phyloP scores from a whole-genome alignment of 176 grass and related monocot species.

The Oryza meyeriana region DNA sequence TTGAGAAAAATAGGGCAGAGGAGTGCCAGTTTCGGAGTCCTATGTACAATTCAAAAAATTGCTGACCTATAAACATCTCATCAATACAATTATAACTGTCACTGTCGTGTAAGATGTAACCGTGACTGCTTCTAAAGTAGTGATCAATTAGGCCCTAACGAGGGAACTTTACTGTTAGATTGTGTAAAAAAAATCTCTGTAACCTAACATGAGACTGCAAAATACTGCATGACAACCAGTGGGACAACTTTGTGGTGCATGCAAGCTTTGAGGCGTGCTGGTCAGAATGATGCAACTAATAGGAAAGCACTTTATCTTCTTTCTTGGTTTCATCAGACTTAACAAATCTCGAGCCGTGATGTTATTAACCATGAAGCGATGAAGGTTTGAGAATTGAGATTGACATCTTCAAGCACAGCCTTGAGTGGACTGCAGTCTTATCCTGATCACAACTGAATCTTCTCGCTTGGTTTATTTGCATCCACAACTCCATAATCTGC shows the following conservation, averaged over 20 bases:
- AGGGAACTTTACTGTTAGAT: not conserved
- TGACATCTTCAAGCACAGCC: not conserved
- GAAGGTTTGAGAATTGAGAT: not conserved
- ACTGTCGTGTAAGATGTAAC: not conserved
- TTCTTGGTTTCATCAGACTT: constrained; percentile 3
- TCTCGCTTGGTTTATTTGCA: not conserved
- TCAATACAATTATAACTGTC: not conserved
- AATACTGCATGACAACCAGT: not conserved
- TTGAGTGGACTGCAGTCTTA: not conserved
- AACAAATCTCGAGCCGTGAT: not conserved
- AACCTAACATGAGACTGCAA: not conserved
- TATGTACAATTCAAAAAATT: not conserved
- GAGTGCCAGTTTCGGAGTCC: not conserved
- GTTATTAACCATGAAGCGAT: not conserved
- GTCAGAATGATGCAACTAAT: not conserved
- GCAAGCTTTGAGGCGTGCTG: not conserved
- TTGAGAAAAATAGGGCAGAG: not conserved
- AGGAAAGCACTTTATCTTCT: not conserved
- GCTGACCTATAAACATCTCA: not conserved
- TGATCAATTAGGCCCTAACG: not conserved
- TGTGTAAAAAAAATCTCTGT: not conserved
- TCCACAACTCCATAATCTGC: not conserved
- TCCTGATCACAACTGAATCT: not conserved
- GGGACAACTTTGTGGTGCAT: not conserved
- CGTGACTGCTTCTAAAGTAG: not conserved